Evolutionary conservation across 1,284 basidiomycete genomes (phyloP).

Genomic region (Grifola frondosa): DNA sequence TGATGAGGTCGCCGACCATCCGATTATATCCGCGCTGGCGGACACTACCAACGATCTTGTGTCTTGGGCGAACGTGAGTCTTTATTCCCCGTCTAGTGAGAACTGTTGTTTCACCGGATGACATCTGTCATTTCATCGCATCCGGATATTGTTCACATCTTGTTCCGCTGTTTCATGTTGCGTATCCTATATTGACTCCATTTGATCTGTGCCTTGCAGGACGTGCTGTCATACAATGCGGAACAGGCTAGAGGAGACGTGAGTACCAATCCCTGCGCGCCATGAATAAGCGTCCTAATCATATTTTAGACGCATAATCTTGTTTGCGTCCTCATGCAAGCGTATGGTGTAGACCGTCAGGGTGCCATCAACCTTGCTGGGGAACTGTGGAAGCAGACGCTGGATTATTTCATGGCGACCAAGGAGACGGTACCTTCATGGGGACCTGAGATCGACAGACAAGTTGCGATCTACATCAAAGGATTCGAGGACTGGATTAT

Average conservation of each 20-base stretch:
- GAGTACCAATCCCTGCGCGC: constrained; percentile 16
- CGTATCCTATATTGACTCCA: constrained; percentile 1
- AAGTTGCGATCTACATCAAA: constrained; percentile 35
- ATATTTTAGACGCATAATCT: constrained; percentile 37
- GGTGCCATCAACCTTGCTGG: constrained; percentile 91
- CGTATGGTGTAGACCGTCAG: constrained; percentile 56
- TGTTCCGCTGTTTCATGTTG: too few species aligned
- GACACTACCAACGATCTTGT: constrained; percentile 39
- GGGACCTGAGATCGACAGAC: constrained; percentile 31
- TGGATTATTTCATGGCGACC: constrained; percentile 22
- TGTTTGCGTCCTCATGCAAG: constrained; percentile 43
- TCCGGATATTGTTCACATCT: constrained; percentile 1
- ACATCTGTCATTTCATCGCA: too few species aligned
- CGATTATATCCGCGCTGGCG: constrained; percentile 36
- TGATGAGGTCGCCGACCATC: constrained; percentile 40
- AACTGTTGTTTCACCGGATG: too few species aligned
- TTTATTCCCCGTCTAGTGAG: neutral
- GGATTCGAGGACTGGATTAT: constrained; percentile 46
- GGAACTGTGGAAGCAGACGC: constrained; percentile 83
- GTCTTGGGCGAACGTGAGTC: constrained; percentile 41
- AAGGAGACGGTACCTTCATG: constrained; percentile 33
- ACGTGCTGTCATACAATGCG: constrained; percentile 42
- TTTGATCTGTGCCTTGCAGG: constrained; percentile 25
- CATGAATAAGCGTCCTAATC: constrained; percentile 3
- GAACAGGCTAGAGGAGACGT: constrained; percentile 44